Percentiles rank a stretch among this genome's conserved stretches.
phyloP scores from a whole-genome alignment of 2,329 filamentous ascomycete species.

The Pezicula rhizophila region DNA sequence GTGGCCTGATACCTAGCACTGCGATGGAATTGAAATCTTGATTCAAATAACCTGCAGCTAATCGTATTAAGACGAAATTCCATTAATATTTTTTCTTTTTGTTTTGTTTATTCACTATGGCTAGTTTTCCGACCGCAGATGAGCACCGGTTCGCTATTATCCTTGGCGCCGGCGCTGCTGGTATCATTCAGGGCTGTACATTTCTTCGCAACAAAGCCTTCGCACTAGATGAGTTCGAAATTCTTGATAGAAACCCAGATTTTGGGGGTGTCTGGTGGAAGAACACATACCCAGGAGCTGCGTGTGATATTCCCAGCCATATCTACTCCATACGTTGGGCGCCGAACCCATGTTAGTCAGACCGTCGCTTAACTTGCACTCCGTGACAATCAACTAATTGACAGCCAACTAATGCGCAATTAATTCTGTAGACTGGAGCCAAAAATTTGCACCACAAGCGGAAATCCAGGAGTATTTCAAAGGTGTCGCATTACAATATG shows the following conservation, averaged over 20 bases:
- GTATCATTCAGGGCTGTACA: neutral
- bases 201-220: neutral
- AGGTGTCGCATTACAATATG: neutral
- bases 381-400: too few relatives aligned
- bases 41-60: too few relatives aligned
- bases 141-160: neutral
- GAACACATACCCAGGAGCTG: neutral
- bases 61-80: too few relatives aligned
- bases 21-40: too few relatives aligned
- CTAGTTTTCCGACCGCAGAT: neutral
- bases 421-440: neutral
- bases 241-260: neutral
- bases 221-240: neutral
- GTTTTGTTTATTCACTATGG: too few relatives aligned
- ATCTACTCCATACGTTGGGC: neutral
- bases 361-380: neutral
- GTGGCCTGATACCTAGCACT: too few relatives aligned
- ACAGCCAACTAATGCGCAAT: neutral
- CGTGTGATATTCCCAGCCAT: neutral
- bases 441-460: neutral
- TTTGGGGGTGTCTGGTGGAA: neutral
- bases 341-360: neutral
- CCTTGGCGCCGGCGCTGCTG: neutral
- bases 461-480: neutral
- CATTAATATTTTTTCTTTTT: too few relatives aligned